A percentile compares a stretch with the other conserved stretches of the same genome.
Evolutionary conservation across 148 eudicot genomes (phyloP).

Genomic region (Silene latifolia): DNA sequence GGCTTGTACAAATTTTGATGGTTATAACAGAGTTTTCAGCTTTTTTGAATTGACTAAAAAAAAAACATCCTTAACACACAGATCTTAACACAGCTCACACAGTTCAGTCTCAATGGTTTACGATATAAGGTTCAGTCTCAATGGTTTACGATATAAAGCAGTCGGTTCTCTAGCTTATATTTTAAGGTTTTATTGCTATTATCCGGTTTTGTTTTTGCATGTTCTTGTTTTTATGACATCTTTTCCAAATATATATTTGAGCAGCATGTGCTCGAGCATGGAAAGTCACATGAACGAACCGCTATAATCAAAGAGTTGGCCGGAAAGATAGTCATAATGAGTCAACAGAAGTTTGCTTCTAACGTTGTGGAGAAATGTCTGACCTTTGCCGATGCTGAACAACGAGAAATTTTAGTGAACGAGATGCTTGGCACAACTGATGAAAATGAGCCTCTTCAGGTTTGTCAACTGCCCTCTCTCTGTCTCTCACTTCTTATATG

Average conservation of each 20-base stretch:
- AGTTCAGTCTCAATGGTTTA: too few relatives aligned
- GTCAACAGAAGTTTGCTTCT: slow-evolving; percentile 98
- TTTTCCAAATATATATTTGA: not conserved
- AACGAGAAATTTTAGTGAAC: slow-evolving; percentile 74
- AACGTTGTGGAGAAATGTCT: slow-evolving; percentile 96
- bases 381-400: slow-evolving; percentile 67
- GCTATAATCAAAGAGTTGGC: slow-evolving; percentile 83
- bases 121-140: too few relatives aligned
- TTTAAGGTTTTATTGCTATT: not conserved
- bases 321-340: slow-evolving; percentile 93
- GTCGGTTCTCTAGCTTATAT: too few relatives aligned
- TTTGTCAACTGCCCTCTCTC: slow-evolving; percentile 22
- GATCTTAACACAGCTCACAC: too few relatives aligned
- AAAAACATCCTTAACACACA: too few relatives aligned
- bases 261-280: slow-evolving; percentile 96
- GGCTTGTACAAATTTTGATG: not conserved
- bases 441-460: slow-evolving; percentile 99
- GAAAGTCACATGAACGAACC: slow-evolving; percentile 86
- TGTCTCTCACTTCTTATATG: not conserved
- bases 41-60: too few relatives aligned
- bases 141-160: too few relatives aligned
- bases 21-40: not conserved
- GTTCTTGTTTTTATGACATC: not conserved
- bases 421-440: slow-evolving; percentile 99
- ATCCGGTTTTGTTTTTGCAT: not conserved